phyloP scores from a whole-genome alignment of 139 green algal species.

The Micractinium sp. region DNA sequence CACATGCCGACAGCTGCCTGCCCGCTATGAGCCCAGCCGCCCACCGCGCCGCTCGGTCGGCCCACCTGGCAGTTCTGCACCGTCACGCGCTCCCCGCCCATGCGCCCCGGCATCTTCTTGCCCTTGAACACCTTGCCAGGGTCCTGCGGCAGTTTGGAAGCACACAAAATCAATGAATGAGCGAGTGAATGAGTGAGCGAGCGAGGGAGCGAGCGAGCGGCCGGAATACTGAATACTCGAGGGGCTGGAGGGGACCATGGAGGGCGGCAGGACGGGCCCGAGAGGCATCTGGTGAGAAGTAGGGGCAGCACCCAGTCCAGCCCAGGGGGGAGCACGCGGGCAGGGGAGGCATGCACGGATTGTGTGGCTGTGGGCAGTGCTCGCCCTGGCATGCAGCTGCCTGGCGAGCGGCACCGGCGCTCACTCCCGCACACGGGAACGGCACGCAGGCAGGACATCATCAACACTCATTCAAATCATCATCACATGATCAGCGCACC shows the following conservation, averaged over 20 bases:
- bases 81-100: conserved; percentile 86
- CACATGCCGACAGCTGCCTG: too few species aligned
- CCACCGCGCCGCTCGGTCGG: too few species aligned
- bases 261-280: too few species aligned
- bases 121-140: conserved; percentile 94
- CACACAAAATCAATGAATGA: neutral
- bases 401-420: neutral
- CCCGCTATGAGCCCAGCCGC: too few species aligned
- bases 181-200: neutral
- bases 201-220: neutral
- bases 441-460: neutral
- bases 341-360: too few species aligned
- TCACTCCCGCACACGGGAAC: neutral
- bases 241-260: too few species aligned
- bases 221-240: too few species aligned
- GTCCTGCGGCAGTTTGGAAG: conserved; percentile 54
- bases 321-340: neutral
- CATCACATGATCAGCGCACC: neutral
- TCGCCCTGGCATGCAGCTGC: too few species aligned
- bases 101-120: conserved; percentile 97
- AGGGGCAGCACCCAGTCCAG: neutral
- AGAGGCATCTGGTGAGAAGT: too few species aligned
- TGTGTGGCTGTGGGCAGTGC: too few species aligned
- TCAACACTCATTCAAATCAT: neutral
- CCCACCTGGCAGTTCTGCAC: conserved; percentile 66